Evolutionary conservation across 495 filamentous ascomycete species (phyloP), one percentile per base, ranked within the genome.

Genomic region (Aspergillus campestris): DNA sequence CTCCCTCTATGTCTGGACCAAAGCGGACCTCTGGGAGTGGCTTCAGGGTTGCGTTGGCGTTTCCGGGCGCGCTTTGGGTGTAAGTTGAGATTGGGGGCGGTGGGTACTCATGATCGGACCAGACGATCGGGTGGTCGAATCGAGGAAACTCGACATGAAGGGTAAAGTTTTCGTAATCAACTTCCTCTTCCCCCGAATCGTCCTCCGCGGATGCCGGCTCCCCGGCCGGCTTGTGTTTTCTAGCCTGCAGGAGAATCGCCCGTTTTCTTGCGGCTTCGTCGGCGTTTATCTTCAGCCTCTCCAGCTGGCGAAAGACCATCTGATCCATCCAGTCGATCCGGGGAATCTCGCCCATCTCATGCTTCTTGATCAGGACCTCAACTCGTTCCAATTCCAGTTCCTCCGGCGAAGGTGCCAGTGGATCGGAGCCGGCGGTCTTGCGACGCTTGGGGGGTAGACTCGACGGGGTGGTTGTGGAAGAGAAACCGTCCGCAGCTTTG

Each of bases 71-170:
- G 33, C 78, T 77, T 41, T 83, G 77, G 15, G 79, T 65, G 45
- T 85, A 74, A 2, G 80, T 78, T 8, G 87, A 90, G 28, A 92
- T 74, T 0, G 87, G 84, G 0, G 90, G 87, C 6, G 89, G 74
- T 4, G 84, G 75, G 55, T 99, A 99, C 61, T 95, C 86, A 47
- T 91, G 80, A 64, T 99, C 92, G 5, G 86, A 83, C 71, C 92
- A 99, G 31, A 96, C 88, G 32, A 99, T 81, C 3, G 94, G 89
- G 56, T 95, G 94, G 60, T 99, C 91, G 54, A 95, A 99, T 9
- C 88, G 81, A 7, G 89, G 92, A 43, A 99, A 81, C 45, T 97
- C 94, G 44, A 99, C 77, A 51, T 90, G 86, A 18, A 99, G 74
- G 34, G 74, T 74, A 55, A 88, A 94, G 46, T 73, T 74, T 38